phyloP scores from a whole-genome alignment of 352 stramenopile genomes.

The Globisporangium polare region DNA sequence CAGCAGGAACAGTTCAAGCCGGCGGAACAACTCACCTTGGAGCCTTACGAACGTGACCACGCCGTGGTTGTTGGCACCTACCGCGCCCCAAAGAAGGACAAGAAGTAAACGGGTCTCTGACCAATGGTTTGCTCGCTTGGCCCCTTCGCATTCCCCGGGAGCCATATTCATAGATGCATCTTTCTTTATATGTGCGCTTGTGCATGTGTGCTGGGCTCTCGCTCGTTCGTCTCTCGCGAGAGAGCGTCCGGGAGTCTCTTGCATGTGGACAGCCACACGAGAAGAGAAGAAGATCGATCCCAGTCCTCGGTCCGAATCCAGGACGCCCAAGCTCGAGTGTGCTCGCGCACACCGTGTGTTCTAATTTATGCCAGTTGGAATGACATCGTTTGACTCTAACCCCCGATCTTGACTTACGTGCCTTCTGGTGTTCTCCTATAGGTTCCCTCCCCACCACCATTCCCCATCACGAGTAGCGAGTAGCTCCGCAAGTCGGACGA shows the following conservation, averaged over 20 bases:
- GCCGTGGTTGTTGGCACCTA: conserved; percentile 98
- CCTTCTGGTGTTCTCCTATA: conserved; percentile 18
- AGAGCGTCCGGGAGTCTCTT: neutral
- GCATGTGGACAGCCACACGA: conserved; percentile 6
- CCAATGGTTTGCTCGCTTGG: conserved; percentile 11
- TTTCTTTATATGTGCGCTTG: conserved; percentile 6
- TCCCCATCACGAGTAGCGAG: conserved; percentile 7
- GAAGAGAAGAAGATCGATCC: conserved; percentile 4
- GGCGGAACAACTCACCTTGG: conserved; percentile 97
- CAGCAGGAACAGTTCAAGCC: conserved; percentile 99
- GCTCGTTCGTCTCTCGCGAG: neutral
- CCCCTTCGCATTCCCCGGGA: conserved; percentile 12
- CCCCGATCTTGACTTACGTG: neutral
- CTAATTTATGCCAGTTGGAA: conserved; percentile 25
- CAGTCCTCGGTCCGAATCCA: conserved; percentile 8
- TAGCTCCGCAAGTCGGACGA: conserved; percentile 14
- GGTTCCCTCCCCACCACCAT: conserved; percentile 26
- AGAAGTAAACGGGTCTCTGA: conserved; percentile 47
- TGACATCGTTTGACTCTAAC: conserved; percentile 8
- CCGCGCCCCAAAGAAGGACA: conserved; percentile 93
- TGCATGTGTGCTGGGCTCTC: conserved; percentile 3
- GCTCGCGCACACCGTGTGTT: conserved; percentile 6
- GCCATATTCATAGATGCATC: conserved; percentile 23
- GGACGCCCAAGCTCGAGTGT: conserved; percentile 1
- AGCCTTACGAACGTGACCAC: conserved; percentile 99